Percentiles rank a stretch among this genome's conserved stretches.
These are phyloP conservation scores for Monosporascus cannonballus DNA, from an alignment of 2,329 filamentous ascomycete genomes.

Conservation along the genomic window DNA sequence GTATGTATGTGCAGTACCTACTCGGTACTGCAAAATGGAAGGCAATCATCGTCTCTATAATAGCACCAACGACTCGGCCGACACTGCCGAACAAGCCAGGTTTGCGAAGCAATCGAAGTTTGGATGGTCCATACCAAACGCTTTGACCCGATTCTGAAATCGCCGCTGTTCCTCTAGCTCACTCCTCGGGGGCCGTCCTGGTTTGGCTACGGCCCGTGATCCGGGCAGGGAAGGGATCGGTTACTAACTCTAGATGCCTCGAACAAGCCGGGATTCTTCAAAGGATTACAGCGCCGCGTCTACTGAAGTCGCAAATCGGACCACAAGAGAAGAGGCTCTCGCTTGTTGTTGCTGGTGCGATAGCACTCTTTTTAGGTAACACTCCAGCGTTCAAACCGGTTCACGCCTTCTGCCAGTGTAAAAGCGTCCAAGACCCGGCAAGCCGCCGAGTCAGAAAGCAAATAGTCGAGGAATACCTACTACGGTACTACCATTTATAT, in stretches of 20 bases:
- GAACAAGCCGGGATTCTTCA: background rate
- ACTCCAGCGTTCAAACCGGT: background rate
- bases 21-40: background rate
- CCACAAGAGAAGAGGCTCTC: background rate
- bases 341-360: background rate
- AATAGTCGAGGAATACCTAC: background rate
- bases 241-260: background rate
- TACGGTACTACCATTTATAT: background rate
- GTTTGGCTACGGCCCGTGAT: background rate
- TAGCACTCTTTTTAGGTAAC: background rate
- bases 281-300: background rate
- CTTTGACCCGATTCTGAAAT: background rate
- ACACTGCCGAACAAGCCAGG: background rate
- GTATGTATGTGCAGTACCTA: background rate
- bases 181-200: background rate
- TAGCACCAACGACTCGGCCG: background rate
- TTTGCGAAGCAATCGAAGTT: background rate
- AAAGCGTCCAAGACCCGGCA: background rate
- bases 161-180: background rate
- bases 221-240: background rate
- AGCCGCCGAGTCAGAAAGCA: background rate
- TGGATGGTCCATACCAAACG: background rate
- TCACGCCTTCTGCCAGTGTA: background rate
- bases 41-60: background rate
- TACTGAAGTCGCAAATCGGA: background rate